phyloP scores from a whole-genome alignment of 2,329 filamentous ascomycete genomes.

The Neospermospora avenae region DNA sequence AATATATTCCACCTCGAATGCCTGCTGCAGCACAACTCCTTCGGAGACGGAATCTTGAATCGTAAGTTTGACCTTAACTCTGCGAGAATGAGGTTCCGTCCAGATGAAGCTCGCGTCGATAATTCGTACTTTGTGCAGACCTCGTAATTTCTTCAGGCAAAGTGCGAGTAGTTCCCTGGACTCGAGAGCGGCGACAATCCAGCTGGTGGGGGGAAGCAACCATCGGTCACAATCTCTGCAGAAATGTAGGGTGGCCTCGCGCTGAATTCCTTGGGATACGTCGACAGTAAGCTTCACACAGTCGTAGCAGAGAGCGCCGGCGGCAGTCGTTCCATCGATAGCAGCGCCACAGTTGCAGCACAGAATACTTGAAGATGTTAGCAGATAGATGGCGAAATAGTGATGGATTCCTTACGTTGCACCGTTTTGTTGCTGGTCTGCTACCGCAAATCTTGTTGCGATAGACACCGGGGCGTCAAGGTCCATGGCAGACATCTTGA shows the following conservation, averaged over 20 bases:
- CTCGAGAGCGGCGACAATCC: constrained; percentile 81
- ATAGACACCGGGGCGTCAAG: constrained; percentile 53
- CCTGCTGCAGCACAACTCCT: constrained; percentile 76
- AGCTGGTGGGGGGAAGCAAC: constrained; percentile 81
- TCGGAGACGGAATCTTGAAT: constrained; percentile 70
- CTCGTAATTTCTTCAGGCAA: constrained; percentile 83
- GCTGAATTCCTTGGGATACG: constrained; percentile 85
- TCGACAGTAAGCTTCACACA: constrained; percentile 94
- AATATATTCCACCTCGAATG: constrained; percentile 90
- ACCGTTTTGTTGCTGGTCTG: constrained; percentile 32
- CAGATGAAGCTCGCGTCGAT: constrained; percentile 96
- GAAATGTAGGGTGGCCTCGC: constrained; percentile 85
- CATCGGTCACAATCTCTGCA: constrained; percentile 95
- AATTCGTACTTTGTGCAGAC: constrained; percentile 85
- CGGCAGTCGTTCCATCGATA: constrained; percentile 84
- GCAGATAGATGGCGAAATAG: constrained; percentile 7
- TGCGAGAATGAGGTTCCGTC: constrained; percentile 94
- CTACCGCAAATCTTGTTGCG: constrained; percentile 34
- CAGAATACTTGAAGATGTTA: constrained; percentile 63
- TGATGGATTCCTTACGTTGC: constrained; percentile 49
- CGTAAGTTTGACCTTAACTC: constrained; percentile 93
- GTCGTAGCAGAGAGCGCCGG: constrained; percentile 90
- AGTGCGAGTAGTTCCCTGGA: constrained; percentile 89
- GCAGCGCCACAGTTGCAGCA: constrained; percentile 97
- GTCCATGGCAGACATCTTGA: constrained; percentile 56